Percentiles rank a stretch among this genome's conserved stretches.
Conservation (phyloP, 163 green algal genomes). For the Trebouxiophyceae sp. region DNA sequence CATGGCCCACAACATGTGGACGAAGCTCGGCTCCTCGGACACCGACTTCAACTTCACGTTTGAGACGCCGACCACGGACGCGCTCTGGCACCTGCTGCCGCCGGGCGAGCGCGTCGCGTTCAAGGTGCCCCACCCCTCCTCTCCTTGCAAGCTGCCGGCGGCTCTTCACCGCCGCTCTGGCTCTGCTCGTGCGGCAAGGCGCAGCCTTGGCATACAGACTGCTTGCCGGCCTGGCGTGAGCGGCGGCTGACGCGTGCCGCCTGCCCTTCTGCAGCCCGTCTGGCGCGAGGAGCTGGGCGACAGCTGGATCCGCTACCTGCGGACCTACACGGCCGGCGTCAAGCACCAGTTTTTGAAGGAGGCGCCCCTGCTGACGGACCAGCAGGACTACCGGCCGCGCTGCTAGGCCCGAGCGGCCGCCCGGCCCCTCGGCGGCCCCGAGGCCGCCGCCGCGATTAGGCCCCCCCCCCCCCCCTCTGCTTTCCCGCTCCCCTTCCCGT, state of each 20-base stretch:
- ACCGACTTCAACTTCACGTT: constrained; percentile 2
- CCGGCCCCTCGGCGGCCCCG: no score
- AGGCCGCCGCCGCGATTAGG: no score
- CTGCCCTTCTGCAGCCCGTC: neutral
- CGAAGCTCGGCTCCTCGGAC: neutral
- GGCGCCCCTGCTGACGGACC: neutral
- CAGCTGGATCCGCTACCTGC: constrained; percentile 4
- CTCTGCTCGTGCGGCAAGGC: no score
- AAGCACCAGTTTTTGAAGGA: constrained; percentile 1
- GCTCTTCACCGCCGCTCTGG: no score
- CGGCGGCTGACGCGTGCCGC: no score
- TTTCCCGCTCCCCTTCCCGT: no score
- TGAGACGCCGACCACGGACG: neutral
- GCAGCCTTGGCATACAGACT: no score
- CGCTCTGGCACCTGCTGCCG: neutral
- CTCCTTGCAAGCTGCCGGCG: no score
- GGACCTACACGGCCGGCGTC: constrained; percentile 1
- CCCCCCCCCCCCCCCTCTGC: no score
- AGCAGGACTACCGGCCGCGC: constrained; percentile 1
- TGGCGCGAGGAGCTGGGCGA: neutral
- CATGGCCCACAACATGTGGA: neutral
- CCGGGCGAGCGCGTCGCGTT: neutral
- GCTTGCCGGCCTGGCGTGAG: no score
- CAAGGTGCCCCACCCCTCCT: no score
- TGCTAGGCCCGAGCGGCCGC: no score